These are phyloP conservation scores for Conoideocrella luteorostrata DNA, from an alignment of 2,329 filamentous ascomycete species.

Conservation along the genomic window DNA sequence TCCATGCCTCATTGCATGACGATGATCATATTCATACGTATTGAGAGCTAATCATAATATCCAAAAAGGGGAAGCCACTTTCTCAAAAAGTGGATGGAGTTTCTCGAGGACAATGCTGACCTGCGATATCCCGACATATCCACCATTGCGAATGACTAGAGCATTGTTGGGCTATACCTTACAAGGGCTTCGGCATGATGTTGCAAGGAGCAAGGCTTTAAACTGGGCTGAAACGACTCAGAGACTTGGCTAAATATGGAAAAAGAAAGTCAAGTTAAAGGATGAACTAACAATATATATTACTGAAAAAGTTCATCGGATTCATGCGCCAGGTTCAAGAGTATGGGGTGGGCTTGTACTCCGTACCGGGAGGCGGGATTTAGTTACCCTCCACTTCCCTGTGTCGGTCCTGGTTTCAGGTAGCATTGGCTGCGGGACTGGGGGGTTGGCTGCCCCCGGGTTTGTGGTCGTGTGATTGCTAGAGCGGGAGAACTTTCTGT, in stretches of 20 bases:
- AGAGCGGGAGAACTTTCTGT: background rate
- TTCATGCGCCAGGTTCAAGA: background rate
- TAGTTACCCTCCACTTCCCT: background rate
- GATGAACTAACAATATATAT: background rate
- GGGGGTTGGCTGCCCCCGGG: too few species aligned
- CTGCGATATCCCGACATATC: slow-evolving; percentile 74
- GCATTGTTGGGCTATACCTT: background rate
- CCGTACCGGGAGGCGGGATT: background rate
- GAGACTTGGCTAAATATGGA: too few species aligned
- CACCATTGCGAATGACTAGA: slow-evolving; percentile 21
- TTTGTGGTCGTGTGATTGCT: background rate
- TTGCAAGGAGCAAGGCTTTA: too few species aligned
- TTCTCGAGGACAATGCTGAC: slow-evolving; percentile 84
- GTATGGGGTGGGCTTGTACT: too few species aligned
- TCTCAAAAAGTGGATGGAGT: slow-evolving; percentile 84
- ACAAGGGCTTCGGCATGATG: background rate
- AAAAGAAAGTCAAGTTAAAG: background rate
- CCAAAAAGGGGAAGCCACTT: slow-evolving; percentile 69
- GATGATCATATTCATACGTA: too few species aligned
- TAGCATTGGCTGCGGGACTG: background rate
- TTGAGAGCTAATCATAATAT: too few species aligned
- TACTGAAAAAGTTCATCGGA: background rate
- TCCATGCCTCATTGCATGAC: too few species aligned
- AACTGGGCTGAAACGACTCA: background rate
- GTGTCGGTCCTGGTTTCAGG: background rate